These are phyloP conservation scores for Neltuma alba DNA, from an alignment of 306 rosid genomes.

Conservation along the genomic window DNA sequence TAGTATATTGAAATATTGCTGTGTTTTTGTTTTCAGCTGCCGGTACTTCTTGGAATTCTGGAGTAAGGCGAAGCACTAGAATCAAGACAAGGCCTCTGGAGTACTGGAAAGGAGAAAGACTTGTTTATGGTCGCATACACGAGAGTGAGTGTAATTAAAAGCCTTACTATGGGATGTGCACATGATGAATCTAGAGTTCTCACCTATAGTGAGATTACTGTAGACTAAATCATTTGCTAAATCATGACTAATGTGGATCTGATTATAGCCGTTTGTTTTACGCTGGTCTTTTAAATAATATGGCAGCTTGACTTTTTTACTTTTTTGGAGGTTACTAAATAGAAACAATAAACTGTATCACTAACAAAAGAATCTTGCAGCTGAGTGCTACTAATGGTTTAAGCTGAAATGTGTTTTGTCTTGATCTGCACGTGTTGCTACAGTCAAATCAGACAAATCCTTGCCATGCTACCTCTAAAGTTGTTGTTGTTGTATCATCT, in stretches of 20 bases:
- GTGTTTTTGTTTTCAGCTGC: slow-evolving; percentile 53
- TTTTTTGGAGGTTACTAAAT: not conserved
- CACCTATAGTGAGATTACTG: not conserved
- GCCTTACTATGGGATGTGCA: not conserved
- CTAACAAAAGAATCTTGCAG: not conserved
- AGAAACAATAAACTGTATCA: not conserved
- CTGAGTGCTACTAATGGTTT: not conserved
- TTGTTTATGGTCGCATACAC: slow-evolving; percentile 75
- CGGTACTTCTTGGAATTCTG: slow-evolving; percentile 66
- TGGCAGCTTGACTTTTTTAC: not conserved
- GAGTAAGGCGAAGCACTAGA: slow-evolving; percentile 87
- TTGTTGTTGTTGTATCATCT: not conserved
- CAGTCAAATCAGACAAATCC: not conserved
- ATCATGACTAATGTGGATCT: not conserved
- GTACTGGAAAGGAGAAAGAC: slow-evolving; percentile 88
- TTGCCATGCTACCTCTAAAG: not conserved
- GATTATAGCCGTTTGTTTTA: not conserved
- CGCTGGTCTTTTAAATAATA: not conserved
- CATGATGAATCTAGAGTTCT: slow-evolving; percentile 4
- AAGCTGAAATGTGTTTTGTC: not conserved
- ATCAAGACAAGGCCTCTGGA: slow-evolving; percentile 82
- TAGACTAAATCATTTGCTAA: not conserved
- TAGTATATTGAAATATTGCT: not conserved
- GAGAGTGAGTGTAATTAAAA: slow-evolving; percentile 53
- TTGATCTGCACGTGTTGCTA: not conserved